These are phyloP conservation scores for Pyrenula aspistea DNA, from an alignment of 495 filamentous ascomycete genomes.

Conservation along the genomic window DNA sequence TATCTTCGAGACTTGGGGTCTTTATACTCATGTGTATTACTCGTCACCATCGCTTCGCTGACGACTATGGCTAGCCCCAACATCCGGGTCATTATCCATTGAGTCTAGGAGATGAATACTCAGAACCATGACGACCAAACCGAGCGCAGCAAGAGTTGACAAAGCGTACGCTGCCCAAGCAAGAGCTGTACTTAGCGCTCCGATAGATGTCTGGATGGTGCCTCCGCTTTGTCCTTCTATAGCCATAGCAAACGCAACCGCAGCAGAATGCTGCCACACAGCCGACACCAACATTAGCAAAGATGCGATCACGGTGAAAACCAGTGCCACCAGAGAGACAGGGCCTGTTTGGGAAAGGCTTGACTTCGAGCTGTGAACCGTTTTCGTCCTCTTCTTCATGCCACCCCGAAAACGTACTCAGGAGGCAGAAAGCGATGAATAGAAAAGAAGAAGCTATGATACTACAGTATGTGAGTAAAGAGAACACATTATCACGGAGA, in stretches of 20 bases:
- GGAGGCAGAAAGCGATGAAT: background rate
- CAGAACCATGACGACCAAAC: background rate
- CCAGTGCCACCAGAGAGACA: background rate
- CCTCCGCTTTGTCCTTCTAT: background rate
- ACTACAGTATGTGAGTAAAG: background rate
- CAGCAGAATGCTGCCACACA: background rate
- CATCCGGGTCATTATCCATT: no score
- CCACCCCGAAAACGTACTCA: background rate
- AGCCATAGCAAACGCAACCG: background rate
- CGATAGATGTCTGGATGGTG: background rate
- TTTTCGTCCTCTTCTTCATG: background rate
- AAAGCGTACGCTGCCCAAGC: background rate
- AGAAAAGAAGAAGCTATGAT: background rate
- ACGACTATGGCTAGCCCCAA: no score
- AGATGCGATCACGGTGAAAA: background rate
- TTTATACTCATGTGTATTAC: no score
- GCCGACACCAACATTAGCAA: background rate
- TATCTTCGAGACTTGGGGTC: no score
- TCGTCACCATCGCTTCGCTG: no score
- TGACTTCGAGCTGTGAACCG: background rate
- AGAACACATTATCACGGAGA: background rate
- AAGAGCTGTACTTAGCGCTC: background rate
- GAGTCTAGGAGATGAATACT: background rate
- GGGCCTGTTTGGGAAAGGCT: background rate
- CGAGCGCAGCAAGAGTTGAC: background rate